A percentile compares a stretch with the other conserved stretches of the same genome.
phyloP scores from a whole-genome alignment of 2,329 filamentous ascomycete species.

The Phialemonium atrogriseum region DNA sequence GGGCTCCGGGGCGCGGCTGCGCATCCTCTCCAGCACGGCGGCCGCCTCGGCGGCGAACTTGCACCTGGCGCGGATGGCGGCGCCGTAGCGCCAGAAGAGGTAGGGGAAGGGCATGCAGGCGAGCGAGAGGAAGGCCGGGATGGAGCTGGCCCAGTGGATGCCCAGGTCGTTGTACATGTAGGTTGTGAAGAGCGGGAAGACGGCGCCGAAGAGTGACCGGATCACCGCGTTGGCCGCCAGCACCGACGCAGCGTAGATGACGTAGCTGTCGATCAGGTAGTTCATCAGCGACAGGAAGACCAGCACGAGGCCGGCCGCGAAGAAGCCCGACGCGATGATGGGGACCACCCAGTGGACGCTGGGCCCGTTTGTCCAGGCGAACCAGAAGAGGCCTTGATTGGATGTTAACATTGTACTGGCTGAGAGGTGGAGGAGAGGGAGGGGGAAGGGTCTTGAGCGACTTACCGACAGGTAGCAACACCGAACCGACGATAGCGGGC shows the following conservation, averaged over 20 bases:
- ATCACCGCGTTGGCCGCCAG: constrained; percentile 66
- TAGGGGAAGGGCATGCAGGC: constrained; percentile 67
- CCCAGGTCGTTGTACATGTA: constrained; percentile 52
- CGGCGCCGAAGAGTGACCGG: constrained; percentile 62
- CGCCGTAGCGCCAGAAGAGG: constrained; percentile 67
- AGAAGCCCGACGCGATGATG: constrained; percentile 28
- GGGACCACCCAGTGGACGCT: constrained; percentile 34
- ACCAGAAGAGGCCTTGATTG: constrained; percentile 62
- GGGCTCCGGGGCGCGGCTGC: constrained; percentile 12
- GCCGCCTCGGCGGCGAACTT: constrained; percentile 63
- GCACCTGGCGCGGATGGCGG: constrained; percentile 54
- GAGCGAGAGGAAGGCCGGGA: constrained; percentile 67
- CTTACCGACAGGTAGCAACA: constrained; percentile 54
- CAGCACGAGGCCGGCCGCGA: constrained; percentile 41
- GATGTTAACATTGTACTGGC: too few species aligned
- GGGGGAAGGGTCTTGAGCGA: too few species aligned
- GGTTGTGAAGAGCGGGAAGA: constrained; percentile 65
- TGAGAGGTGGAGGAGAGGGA: too few species aligned
- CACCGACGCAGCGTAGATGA: constrained; percentile 68
- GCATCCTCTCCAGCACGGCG: constrained; percentile 43
- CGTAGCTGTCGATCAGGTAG: constrained; percentile 63
- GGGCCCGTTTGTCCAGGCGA: constrained; percentile 56
- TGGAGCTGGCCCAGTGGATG: constrained; percentile 66
- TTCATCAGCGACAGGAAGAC: constrained; percentile 60
- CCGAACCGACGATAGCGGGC: constrained; percentile 51